A percentile compares a stretch with the other conserved stretches of the same genome.
These are phyloP conservation scores for Psidium guajava DNA, from an alignment of 345 rosid species.

Conservation along the genomic window DNA sequence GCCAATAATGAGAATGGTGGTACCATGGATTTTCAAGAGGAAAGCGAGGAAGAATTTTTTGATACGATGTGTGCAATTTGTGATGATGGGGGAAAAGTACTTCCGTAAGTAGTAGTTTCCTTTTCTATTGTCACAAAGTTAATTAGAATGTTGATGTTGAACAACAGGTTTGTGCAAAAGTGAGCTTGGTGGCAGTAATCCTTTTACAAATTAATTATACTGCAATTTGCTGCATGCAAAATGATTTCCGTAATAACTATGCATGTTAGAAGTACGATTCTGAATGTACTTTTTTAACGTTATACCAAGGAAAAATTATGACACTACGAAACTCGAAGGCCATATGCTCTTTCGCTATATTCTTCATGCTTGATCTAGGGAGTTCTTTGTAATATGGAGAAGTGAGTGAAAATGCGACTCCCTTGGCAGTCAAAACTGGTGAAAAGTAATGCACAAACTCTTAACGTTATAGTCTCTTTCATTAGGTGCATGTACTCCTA, in stretches of 20 bases:
- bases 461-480: not conserved
- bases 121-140: not conserved
- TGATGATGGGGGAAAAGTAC: conserved; percentile 55
- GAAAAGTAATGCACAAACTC: not conserved
- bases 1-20: conserved; percentile 1
- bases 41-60: conserved; percentile 9
- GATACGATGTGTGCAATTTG: conserved; percentile 65
- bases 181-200: not conserved
- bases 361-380: not conserved
- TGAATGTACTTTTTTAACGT: not conserved
- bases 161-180: not conserved
- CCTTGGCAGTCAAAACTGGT: not conserved
- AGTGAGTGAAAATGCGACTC: not conserved
- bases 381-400: not conserved
- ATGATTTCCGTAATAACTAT: not conserved
- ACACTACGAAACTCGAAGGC: not conserved
- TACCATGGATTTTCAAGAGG: conserved; percentile 12
- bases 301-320: not conserved
- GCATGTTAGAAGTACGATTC: not conserved
- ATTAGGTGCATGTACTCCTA: not conserved
- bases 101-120: conserved; percentile 28
- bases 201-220: not conserved
- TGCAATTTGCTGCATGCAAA: not conserved
- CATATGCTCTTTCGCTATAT: not conserved
- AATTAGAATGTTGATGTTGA: not conserved